Evolutionary conservation across 2,329 filamentous ascomycete species (phyloP), one percentile per base, ranked within the genome.

Genomic region (Colletotrichum coccodes): DNA sequence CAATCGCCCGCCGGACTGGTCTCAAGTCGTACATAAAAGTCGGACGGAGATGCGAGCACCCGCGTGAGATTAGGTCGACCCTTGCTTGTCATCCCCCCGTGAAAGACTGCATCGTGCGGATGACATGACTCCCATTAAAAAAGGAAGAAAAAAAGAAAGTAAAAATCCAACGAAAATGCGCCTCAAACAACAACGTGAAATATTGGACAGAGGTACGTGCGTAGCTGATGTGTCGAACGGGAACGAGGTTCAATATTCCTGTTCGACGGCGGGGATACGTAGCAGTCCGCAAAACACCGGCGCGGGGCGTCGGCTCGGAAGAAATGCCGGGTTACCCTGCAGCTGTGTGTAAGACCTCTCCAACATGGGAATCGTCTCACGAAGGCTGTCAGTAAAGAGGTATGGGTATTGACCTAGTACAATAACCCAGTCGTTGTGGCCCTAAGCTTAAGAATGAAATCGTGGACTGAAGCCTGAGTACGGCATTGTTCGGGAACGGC

Each of bases 41-140:
- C n/a, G 23, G 40, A 28, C 46, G 23, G 56, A 46, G 7, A 32
- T 34, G 23, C 47, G 23, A 14, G 21, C 16, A 23, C 21, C 60
- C 46, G 60, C 38, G 30, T 36, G 52, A 57, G 46, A 64, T 64
- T 32, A 68, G 64, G 60, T 32, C 23, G 53, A 30, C 52, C 36
- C 59, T 36, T 23, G 44, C 3, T 36, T 23, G 32, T 38, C 32
- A 5, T 11, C 4, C 21, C 9, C 16, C 32, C 32, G 21, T 26
- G 7, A 16, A 11, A 11, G 11, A 7, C 28, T n/a, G 9, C 5
- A 11, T 18, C 21, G 16, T 21, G 18, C 47, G 47, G 32, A 32
- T 3, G 28, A 52, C 18, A 32, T 11, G 47, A 32, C 23, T 9
- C 26, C 26, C 21, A n/a, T n/a, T n/a, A n/a, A 23, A 16, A 26